Evolutionary conservation across 495 filamentous ascomycete species (phyloP), one percentile per base, ranked within the genome.

Genomic region (Neurospora hispaniola): DNA sequence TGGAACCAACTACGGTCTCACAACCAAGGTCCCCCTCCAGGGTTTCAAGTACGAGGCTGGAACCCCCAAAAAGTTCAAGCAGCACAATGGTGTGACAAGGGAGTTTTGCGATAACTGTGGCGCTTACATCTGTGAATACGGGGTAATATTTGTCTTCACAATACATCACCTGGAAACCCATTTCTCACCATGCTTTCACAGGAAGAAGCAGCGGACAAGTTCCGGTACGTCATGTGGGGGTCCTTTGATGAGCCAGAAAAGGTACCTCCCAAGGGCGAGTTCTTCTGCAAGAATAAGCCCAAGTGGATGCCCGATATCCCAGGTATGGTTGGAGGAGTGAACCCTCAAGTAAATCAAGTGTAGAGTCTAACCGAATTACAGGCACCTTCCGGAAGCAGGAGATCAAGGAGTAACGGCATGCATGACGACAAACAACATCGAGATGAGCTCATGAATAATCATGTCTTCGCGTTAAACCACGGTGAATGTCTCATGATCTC

Each of bases 51-150:
- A 80, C 62, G 70, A 76, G 11, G 66, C 38, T 5, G 74, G 75
- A 35, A 69, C n/a, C 20, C 75, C 77, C 0, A 79, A 75, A n/a
- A 74, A 54, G 71, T 69, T 75, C 74, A 76, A 40, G 71, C 79
- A 80, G 42, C 69, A 78, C 9, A 80, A 79, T 38, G 79, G 79
- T 0, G 76, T 80, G 42, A 77, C 69, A 62, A 70, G 90, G 9
- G 89, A 91, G 76, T 92, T 92, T 74, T 92, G 90, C 70, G 83
- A 80, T 12, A 84, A 78, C 3, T 91, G 90, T 73, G 90, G 90
- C 1, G 87, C 86, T 62, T 86, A 84, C 48, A 86, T 91, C 69
- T 80, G 89, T 48, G 90, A 92, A 74, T 91, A 89, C 75, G 89
- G 88, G 42, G 89, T 90, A 77, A 20, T 84, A 74, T 41, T 40